Base-by-base conservation (phyloP, 495 filamentous ascomycete genomes). In the Penicillium paradoxum region DNA sequence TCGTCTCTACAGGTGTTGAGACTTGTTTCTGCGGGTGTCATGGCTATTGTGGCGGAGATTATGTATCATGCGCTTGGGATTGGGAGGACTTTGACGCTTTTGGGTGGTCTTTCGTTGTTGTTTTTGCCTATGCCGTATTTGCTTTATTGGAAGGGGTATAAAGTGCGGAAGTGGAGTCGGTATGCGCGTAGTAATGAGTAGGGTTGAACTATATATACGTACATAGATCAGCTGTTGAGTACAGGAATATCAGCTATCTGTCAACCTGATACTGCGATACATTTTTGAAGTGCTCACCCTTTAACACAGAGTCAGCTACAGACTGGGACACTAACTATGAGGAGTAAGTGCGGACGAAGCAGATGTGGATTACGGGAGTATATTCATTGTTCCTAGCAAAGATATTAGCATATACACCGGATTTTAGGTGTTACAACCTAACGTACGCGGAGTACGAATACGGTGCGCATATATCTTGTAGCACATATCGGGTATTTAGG, bases 81-180 rank as follows among this genome's bases (percentile, higher is more conserved):
- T 17, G 65, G 67, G 39, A 82, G 71, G 65, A 75, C 76, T 1
- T 53, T 78, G 43, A 80, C 73, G 13, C 65, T 82, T 13, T 33
- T 81, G 46, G 80, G 62, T 1, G 52, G 45, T 19, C 57, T 82
- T 33, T 71, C 70, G 53, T 56, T 59, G 4, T 21, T 75, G n/a
- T 62, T 80, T 49, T 62, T 74, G 18, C 77, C 79, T 14, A 62
- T 79, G 19, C 80, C 77, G 37, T 79, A 74, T 60, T 64, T 82
- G 7, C 45, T 59, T 10, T 56, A 41, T 17, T 51, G 22, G 32
- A 52, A 36, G 43, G 53, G 53, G 2, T 2, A 22, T n/a, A 29
- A 40, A 21, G 40, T 60, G 29, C 41, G 51, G 11, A 13, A 14
- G 3, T 55, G 44, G 53, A 60, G 57, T 51, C 27, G 25, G 7